phyloP scores from a whole-genome alignment of 805 yeast species.

The Wickerhamiella musiphila region DNA sequence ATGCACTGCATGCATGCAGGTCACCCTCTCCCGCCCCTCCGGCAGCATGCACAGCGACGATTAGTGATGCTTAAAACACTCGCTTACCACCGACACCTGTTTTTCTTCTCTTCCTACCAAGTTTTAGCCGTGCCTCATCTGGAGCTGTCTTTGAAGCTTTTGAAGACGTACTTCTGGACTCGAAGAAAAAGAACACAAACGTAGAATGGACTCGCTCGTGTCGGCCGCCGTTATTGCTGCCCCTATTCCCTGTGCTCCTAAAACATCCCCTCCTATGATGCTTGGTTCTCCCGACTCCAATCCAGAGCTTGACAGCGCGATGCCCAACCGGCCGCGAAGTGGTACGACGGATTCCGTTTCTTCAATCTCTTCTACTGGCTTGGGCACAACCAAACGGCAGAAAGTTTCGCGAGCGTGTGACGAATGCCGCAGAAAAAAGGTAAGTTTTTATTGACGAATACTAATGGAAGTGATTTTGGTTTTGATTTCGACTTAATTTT shows the following conservation, averaged over 20 bases:
- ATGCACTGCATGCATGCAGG: too few relatives aligned
- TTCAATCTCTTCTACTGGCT: neutral
- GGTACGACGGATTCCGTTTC: neutral
- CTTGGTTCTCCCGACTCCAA: neutral
- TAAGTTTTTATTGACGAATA: conserved; percentile 8
- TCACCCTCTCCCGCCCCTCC: too few relatives aligned
- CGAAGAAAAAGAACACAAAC: too few relatives aligned
- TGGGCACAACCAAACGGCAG: conserved; percentile 10
- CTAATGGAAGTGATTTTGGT: neutral
- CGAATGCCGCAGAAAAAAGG: conserved; percentile 28
- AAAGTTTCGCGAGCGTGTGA: conserved; percentile 18
- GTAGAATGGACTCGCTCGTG: neutral
- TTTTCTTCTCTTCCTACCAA: too few relatives aligned
- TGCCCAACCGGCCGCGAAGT: neutral
- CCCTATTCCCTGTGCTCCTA: neutral
- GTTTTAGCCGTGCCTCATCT: too few relatives aligned
- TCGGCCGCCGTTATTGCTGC: conserved; percentile 1
- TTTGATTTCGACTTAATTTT: neutral
- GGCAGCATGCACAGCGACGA: too few relatives aligned
- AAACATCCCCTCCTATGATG: neutral
- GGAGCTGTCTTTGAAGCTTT: too few relatives aligned
- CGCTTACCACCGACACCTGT: too few relatives aligned
- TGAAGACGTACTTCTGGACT: too few relatives aligned
- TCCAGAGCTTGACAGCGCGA: neutral
- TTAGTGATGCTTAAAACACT: too few relatives aligned